Base-by-base conservation (phyloP, 345 rosid species). In the Mercurialis annua region DNA sequence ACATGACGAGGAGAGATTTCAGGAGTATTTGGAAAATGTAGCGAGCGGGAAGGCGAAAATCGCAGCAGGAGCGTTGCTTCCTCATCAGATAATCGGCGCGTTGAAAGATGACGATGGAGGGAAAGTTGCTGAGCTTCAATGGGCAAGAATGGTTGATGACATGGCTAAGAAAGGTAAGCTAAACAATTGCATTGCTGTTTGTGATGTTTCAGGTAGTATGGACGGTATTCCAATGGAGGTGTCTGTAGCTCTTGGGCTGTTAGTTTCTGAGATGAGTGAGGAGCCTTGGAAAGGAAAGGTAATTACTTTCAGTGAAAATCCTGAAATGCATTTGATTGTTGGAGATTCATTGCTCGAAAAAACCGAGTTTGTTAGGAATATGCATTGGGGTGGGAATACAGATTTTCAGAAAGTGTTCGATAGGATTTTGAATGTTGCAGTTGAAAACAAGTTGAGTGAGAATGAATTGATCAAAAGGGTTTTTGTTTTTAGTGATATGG, bases 91-190 rank as follows among this genome's bases (percentile, higher is more conserved):
- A 11, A 33, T 58, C 0, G 46, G 15, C 0, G 57, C 30, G 2
- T 59, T 68, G 57, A 31, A 30, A 1, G 58, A 48, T 58, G 31
- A 11, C 5, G 65, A 68, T n/a, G 58, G 48, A 23, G 65, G 58
- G 47, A 50, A 47, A 14, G 72, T 68, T 9, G 71, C 71, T 9
- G 71, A 67, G 63, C 63, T 67, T 8, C 71, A 67, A 48, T 67
- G 71, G 71, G 43, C 52, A 60, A 70, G 90, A 57, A 81, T 77
- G 84, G 89, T 85, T 30, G 76, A 76, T 14, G 92, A 89, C 78
- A 4, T 78, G 34, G 56, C 43, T 9, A 51, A 78, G 66, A 74
- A 64, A 10, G 89, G 83, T 1, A 82, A 81, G 55, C 27, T 51
- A 12, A 51, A 51, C 11, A 51, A 51, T 7, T 53, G 58, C 30